Evolutionary conservation across 371 early-diverging fungal genomes (phyloP).

Genomic region (Haplosporangium sp.): DNA sequence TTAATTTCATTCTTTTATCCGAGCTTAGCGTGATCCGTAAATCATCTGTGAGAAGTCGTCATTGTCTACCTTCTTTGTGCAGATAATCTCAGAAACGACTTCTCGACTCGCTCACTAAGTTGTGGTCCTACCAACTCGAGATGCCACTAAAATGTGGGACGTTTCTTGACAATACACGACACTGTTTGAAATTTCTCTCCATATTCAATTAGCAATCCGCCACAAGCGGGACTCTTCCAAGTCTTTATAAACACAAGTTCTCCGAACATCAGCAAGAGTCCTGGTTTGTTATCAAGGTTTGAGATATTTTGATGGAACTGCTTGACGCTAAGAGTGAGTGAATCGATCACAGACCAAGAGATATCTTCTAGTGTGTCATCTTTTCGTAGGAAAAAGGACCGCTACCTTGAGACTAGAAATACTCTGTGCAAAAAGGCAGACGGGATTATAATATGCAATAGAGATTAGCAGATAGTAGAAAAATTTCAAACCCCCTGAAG

Average conservation of each 20-base stretch:
- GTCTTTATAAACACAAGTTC: neutral
- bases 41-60: too few species aligned
- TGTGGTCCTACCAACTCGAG: too few species aligned
- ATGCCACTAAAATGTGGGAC: too few species aligned
- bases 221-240: neutral
- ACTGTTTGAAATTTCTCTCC: too few species aligned
- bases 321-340: neutral
- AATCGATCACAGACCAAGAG: neutral
- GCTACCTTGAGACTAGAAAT: neutral
- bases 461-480: neutral
- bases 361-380: neutral
- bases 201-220: too few species aligned
- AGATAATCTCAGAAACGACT: too few species aligned
- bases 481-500: neutral
- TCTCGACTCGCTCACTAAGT: too few species aligned
- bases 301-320: neutral
- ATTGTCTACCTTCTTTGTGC: too few species aligned
- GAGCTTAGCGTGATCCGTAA: too few species aligned
- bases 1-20: too few species aligned
- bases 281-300: constrained; percentile 2
- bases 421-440: neutral
- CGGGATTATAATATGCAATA: neutral
- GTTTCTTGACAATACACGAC: too few species aligned
- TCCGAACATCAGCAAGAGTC: neutral
- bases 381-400: neutral